Evolutionary conservation across 495 filamentous ascomycete genomes (phyloP), one percentile per base, ranked within the genome.

Genomic region (Penicillium taxi): DNA sequence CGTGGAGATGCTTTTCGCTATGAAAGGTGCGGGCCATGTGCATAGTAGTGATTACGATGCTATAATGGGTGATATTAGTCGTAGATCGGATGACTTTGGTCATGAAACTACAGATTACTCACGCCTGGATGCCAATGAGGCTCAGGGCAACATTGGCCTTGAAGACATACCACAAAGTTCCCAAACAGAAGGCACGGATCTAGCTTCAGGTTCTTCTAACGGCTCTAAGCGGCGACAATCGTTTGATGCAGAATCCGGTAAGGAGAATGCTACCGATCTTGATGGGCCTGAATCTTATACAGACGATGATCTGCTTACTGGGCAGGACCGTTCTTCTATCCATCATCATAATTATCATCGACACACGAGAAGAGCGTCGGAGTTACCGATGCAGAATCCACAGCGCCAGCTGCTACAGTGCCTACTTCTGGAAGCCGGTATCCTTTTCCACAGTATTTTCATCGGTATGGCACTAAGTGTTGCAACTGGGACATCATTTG

Each of bases 391-490:
- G 17, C 64, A 64, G 28, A 65, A 69, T 37, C 61, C 64, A 11
- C 67, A 72, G 37, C 75, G 80, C 12, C 74, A 81, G 39, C 71
- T 88, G 41, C 65, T 90, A 13, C 86, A 93, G 51, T 86, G 82
- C 44, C 66, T 86, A 9, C 70, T 93, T 6, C 70, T 93, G 18
- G 86, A 93, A 58, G 81, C 84, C 5, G 86, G 86, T 12, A 90
- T 93, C 45, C 66, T 93, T 2, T 90, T 90, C 49, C 86, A 93
- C 61, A 83, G 78, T 45, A 73, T 93, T 25, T 93, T 93, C 50
- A 93, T 93, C 48, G 85, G 85, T 27, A 89, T 93, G 82, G 84
- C 86, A 3, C 63, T 93, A 21, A 84, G 80, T n/a, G 85, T 90
- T 6, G 79, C 86, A 5, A 82, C 79, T 0, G 84, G 84, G 0